Evolutionary conservation across 495 filamentous ascomycete genomes (phyloP), one percentile per base, ranked within the genome.

Genomic region (Penicillium paradoxum): DNA sequence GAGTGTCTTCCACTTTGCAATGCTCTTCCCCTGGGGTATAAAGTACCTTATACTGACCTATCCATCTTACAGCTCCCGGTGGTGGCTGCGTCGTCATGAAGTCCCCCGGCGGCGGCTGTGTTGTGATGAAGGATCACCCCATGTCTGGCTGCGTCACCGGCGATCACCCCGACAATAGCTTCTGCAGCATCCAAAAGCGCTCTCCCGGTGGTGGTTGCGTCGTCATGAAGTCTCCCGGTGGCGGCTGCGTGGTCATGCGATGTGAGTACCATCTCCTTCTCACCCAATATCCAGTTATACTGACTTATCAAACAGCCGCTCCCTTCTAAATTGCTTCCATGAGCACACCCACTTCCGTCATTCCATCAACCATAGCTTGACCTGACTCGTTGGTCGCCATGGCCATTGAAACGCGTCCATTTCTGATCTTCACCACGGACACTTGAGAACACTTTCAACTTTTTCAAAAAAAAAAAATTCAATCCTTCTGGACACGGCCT

Each of bases 41-140:
- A n/a, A n/a, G n/a, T n/a, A n/a, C n/a, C n/a, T n/a, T 14, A 49
- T 54, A 56, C 59, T 57, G 45, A 65, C 37, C 47, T 50, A 38
- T n/a, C 13, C 56, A 24, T 36, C 51, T 27, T 60, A 69, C 63
- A 44, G 63, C 66, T 57, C 67, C 71, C 52, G 65, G 66, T 45
- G 66, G 62, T 59, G 69, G 71, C 55, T 74, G 71, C 62, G 60
- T 70, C 49, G 57, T 74, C 54, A 72, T 72, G 71, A 36, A 37
- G 32, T 34, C 45, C 32, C 45, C 45, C 32, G 44, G 44, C 11
- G 44, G 44, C 11, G 44, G 45, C 32, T 47, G 45, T 36, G 45
- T 47, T 6, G 45, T 48, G 18, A 48, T 48, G 45, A 48, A 48
- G 45, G 14, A 30, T 21, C 14, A 14, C 24, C 30, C 32, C 21